A percentile compares a stretch with the other conserved stretches of the same genome.
Conservation (phyloP, 305 asterid genomes). For the Fraxinus platypoda region DNA sequence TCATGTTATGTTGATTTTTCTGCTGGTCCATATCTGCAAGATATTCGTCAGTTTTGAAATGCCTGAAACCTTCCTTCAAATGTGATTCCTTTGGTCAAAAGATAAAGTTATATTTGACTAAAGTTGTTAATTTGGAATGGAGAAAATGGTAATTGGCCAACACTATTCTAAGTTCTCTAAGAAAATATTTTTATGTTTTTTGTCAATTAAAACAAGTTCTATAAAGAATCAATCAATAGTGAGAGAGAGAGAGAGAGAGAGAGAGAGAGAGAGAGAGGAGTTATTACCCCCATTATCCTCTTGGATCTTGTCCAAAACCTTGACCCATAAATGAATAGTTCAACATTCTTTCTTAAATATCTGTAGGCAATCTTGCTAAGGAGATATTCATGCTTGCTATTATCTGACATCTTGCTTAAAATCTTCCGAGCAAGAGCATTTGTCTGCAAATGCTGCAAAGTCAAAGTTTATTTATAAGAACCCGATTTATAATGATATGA, state of each 20-base stretch:
- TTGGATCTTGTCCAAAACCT: conserved; percentile 1
- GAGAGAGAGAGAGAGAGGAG: not conserved
- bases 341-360: not conserved
- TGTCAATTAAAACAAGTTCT: not conserved
- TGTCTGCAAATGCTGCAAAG: not conserved
- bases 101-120: not conserved
- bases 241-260: not conserved
- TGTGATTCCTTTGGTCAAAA: not conserved
- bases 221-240: not conserved
- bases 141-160: not conserved
- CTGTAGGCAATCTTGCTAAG: not conserved
- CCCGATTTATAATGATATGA: not conserved
- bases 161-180: not conserved
- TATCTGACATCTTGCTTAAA: not conserved
- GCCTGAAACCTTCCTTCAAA: not conserved
- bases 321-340: not conserved
- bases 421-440: not conserved
- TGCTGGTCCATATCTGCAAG: not conserved
- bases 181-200: not conserved
- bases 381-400: not conserved
- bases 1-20: conserved; percentile 1
- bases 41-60: not conserved
- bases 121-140: not conserved
- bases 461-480: not conserved
- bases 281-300: not conserved